These are phyloP conservation scores for Mortierella sp. DNA, from an alignment of 371 early-diverging fungal species.

Conservation along the genomic window DNA sequence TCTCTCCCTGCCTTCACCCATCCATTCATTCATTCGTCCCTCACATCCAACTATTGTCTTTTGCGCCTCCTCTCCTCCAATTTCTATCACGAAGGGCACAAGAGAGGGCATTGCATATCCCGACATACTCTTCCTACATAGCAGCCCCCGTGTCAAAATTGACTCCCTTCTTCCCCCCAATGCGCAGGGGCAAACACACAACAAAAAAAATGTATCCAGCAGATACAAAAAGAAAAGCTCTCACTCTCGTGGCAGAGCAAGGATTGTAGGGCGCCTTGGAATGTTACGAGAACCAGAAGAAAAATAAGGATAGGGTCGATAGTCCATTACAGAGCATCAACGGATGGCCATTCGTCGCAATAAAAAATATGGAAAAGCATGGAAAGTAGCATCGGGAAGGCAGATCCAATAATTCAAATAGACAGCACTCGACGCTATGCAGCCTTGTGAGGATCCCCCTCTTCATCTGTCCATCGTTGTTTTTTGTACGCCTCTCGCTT, in stretches of 20 bases:
- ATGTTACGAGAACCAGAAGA: neutral
- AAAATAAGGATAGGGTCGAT: neutral
- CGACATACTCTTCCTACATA: neutral
- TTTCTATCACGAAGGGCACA: neutral
- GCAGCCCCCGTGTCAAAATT: slow-evolving; percentile 1
- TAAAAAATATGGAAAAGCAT: neutral
- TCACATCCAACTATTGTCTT: neutral
- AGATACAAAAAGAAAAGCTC: slow-evolving; percentile 10
- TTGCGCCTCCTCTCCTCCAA: neutral
- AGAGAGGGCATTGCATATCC: slow-evolving; percentile 7
- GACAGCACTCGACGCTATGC: neutral
- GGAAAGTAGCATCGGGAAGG: slow-evolving; percentile 2
- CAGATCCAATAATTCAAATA: slow-evolving; percentile 3
- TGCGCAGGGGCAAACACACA: slow-evolving; percentile 2
- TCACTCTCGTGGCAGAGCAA: neutral
- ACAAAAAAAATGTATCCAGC: neutral
- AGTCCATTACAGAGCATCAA: neutral
- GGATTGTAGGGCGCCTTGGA: slow-evolving; percentile 4
- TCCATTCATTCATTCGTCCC: neutral
- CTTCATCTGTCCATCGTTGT: neutral
- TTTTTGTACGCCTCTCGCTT: neutral
- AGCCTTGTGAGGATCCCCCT: neutral
- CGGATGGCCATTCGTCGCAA: neutral
- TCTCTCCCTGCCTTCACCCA: neutral
- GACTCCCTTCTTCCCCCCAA: neutral